Conservation (phyloP, 768 basidiomycete species). For the Pleurotus tuoliensis region DNA sequence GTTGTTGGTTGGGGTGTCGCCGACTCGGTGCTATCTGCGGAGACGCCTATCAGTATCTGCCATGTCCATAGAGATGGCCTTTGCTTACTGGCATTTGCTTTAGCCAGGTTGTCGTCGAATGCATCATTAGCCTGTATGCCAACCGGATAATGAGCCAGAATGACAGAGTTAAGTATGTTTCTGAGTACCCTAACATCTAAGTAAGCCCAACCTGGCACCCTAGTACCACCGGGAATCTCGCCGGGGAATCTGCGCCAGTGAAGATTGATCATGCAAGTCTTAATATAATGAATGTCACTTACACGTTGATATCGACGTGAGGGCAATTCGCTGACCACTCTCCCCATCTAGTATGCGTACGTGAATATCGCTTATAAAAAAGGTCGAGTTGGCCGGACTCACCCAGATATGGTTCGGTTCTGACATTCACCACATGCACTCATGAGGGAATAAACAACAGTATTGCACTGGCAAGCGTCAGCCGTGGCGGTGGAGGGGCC, state of each 20-base stretch:
- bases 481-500: constrained; percentile 20
- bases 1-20: neutral
- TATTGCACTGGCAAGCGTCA: constrained; percentile 37
- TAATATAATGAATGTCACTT: neutral
- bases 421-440: constrained; percentile 45
- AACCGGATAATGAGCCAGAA: neutral
- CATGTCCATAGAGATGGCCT: neutral
- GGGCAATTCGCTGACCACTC: constrained; percentile 18
- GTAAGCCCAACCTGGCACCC: constrained; percentile 26
- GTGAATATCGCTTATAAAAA: neutral
- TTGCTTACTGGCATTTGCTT: constrained; percentile 6
- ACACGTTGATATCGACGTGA: constrained; percentile 13
- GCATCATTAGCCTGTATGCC: neutral
- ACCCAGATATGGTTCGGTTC: constrained; percentile 27
- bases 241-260: constrained; percentile 15
- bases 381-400: constrained; percentile 2
- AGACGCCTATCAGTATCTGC: neutral
- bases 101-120: constrained; percentile 1
- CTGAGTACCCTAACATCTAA: constrained; percentile 13
- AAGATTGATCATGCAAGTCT: neutral
- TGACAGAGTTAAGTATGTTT: neutral
- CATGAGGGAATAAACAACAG: constrained; percentile 37
- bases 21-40: constrained; percentile 7
- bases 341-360: constrained; percentile 12
- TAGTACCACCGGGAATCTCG: constrained; percentile 17